Base-by-base conservation (phyloP, 2,329 filamentous ascomycete species). In the Bertia moriformis region DNA sequence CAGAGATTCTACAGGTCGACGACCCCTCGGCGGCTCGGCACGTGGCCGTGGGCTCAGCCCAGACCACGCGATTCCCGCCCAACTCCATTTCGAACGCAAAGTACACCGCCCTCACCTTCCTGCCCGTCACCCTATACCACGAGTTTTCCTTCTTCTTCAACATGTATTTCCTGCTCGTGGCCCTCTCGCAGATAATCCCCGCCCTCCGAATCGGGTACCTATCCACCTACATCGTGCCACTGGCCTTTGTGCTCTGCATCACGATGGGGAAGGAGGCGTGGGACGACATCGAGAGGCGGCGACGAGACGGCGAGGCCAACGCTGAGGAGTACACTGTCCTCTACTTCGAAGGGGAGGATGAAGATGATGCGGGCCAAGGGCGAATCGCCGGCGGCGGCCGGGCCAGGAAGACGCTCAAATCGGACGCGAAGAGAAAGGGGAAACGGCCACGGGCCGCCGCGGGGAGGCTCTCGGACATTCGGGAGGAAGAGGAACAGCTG, bases 131-230 rank as follows among this genome's bases (percentile, higher is more conserved):
- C 0, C 67, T 98, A 17, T 98, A 95, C 61, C 96, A 96, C 62
- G 91, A 98, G 55, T 98, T 98, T 57, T 95, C 88, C 43, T 98
- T 96, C 66, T 98, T 98, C 63, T 94, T 98, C 69, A 98, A 98
- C 69, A 85, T 96, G 67, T 98, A 98, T 57, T 98, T 98, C 57
- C 67, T 98, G 41, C 76, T 96, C 18, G 91, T 98, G 38, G 93
- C 91, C 4, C 61, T 96, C 38, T 96, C 89, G 27, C 91, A 98
- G 60, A 78, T 86, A 33, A 88, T 98, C 51, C 88, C 87, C 3
- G 73, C 83, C 18, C 63, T 98, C 40, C 77, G 87, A 40, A 95
- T 98, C 47, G 91, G 91, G 41, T 96, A 95, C 57, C 71, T 98
- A 44, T 83, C 84, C 19, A 96, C 91, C 2, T 98, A 98, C 51